Evolutionary conservation across 2,329 filamentous ascomycete genomes (phyloP), one percentile per base, ranked within the genome.

Genomic region (Escovopsis sp.): DNA sequence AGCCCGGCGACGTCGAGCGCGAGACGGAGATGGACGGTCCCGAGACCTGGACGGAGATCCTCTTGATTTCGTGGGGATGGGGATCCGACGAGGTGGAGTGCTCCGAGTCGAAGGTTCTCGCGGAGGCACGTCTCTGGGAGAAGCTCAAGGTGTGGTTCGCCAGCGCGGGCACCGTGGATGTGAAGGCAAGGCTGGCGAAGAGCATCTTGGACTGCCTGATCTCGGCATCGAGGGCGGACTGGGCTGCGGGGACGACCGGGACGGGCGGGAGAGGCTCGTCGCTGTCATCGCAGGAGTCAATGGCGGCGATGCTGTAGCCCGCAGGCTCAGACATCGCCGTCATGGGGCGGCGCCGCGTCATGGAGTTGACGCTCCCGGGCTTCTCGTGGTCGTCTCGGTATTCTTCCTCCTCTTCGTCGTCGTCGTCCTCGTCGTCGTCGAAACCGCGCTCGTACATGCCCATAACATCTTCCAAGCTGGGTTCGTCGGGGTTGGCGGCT

Each of bases 401-500:
- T 25, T 43, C 36, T 27, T 41, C 39, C 35, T 45, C 38, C 31
- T 48, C 47, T 27, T 51, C 43, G 29, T 58, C 54, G 31, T 54
- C 50, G 16, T 60, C 52, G 40, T 60, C 53, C 27, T 58, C 55
- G 45, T 61, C 60, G 45, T 62, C 60, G 41, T 55, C 56, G 47
- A 79, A 79, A 11, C 72, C 74, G 43, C 67, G 64, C 49, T 76
- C 74, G 52, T 79, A 80, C 62, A 77, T 76, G 49, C 70, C 75
- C 56, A 83, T 78, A 36, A 85, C 68, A 60, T 79, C 73, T 45
- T 78, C 72, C 23, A 79, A 61, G 46, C 71, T 76, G 37, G 71
- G 63, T 28, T 69, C 70, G 43, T 76, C 72, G 41, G 70, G 64
- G 13, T 61, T 55, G 30, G 52, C 56, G 27, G 52, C 56, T 43